phyloP scores from a whole-genome alignment of 148 eudicot species.

The Mesembryanthemum crystallinum region DNA sequence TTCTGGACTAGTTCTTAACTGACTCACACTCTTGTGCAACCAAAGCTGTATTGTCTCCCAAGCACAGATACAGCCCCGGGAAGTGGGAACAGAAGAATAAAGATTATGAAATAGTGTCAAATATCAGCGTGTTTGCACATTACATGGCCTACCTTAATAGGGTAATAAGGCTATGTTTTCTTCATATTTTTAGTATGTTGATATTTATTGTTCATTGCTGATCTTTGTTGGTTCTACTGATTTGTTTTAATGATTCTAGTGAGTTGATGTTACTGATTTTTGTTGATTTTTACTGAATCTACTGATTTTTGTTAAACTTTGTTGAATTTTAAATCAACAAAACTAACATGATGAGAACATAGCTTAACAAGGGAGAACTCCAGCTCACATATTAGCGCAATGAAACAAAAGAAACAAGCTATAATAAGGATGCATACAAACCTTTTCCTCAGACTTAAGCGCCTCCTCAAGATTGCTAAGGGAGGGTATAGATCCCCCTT shows the following conservation, averaged over 20 bases:
- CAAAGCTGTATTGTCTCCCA: neutral
- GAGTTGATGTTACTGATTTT: too few relatives aligned
- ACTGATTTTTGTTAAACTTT: too few relatives aligned
- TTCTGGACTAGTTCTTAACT: neutral
- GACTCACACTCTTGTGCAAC: neutral
- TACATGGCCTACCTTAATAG: neutral
- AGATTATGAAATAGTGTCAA: neutral
- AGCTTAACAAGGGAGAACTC: neutral
- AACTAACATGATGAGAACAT: neutral
- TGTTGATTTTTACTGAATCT: too few relatives aligned
- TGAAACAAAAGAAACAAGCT: slow-evolving; percentile 1
- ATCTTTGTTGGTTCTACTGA: too few relatives aligned
- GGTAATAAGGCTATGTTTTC: too few relatives aligned
- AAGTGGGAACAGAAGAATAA: neutral
- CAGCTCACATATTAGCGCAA: neutral
- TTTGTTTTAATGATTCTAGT: too few relatives aligned
- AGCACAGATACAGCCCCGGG: neutral
- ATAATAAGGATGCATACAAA: slow-evolving; percentile 17
- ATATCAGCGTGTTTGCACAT: neutral
- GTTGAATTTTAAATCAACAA: too few relatives aligned
- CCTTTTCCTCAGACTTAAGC: slow-evolving; percentile 74
- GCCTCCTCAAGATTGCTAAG: slow-evolving; percentile 81
- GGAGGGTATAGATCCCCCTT: slow-evolving; percentile 91
- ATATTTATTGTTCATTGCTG: too few relatives aligned
- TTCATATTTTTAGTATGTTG: too few relatives aligned